Evolutionary conservation across 2,329 filamentous ascomycete genomes (phyloP).

Genomic region (Diaporthe citrichinensis): DNA sequence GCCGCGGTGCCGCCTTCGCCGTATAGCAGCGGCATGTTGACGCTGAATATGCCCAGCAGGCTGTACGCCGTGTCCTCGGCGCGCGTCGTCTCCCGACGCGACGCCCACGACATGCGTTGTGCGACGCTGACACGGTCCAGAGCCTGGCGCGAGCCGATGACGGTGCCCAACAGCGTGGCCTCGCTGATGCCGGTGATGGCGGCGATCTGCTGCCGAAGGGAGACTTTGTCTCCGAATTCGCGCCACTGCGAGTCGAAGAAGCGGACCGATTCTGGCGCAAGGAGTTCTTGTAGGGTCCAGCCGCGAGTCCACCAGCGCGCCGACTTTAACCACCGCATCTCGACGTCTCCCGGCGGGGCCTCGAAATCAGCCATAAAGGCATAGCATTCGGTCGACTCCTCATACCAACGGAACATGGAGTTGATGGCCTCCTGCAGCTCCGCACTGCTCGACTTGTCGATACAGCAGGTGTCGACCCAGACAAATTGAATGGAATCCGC

Average conservation of each 20-base stretch:
- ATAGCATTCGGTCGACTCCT: slow-evolving; percentile 5
- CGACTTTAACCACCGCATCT: background rate
- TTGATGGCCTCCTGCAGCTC: slow-evolving; percentile 32
- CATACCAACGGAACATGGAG: slow-evolving; percentile 31
- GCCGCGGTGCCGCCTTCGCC: slow-evolving; percentile 14
- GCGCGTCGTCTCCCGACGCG: background rate
- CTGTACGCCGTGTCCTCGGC: slow-evolving; percentile 36
- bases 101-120: slow-evolving; percentile 22
- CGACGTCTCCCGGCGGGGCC: background rate
- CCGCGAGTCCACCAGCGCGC: slow-evolving; percentile 17
- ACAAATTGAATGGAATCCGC: background rate
- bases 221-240: background rate
- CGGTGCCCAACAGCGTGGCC: background rate
- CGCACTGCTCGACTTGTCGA: slow-evolving; percentile 16
- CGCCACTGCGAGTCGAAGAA: background rate
- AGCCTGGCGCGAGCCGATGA: background rate
- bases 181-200: background rate
- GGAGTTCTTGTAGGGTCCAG: slow-evolving; percentile 34
- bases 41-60: slow-evolving; percentile 36
- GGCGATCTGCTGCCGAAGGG: background rate
- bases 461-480: slow-evolving; percentile 36
- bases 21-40: slow-evolving; percentile 37
- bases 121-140: background rate
- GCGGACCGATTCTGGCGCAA: background rate
- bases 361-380: slow-evolving; percentile 15